Base-by-base conservation (phyloP, 495 filamentous ascomycete species). In the Mycothermus thermophilus region DNA sequence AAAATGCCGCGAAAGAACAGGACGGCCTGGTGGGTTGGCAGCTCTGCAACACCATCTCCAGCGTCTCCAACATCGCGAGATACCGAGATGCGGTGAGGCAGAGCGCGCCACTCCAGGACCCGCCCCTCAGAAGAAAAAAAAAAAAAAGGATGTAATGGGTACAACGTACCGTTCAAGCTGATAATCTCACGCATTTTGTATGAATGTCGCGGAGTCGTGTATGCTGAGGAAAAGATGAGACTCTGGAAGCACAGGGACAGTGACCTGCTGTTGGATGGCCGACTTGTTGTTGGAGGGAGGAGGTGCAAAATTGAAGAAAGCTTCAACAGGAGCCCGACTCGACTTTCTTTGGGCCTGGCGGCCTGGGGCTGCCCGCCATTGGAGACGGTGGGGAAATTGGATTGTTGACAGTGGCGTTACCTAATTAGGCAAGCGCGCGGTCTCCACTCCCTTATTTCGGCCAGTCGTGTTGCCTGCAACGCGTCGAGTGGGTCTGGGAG, bases 161-260 rank as follows among this genome's bases (percentile, higher is more conserved):
- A 29, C 36, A 63, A 67, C 84, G 52, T 78, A 95, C 88, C 88
- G 75, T 96, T 94, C 76, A 96, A 77, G 66, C 80, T 87, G 61
- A 96, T 94, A 59, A 96, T 86, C 75, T 96, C 88, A 80, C 88
- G 85, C 88, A 96, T 96, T 58, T 70, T 77, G 74, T 51, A 52
- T 57, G 41, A 44, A 40, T 39, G 26, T 32, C 9, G 10, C 28
- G 8, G 19, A 27, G 6, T 29, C 13, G 18, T 42, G 51, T 33
- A 51, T 44, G 25, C 15, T 27, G n/a, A n/a, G n/a, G n/a, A n/a
- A n/a, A n/a, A n/a, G n/a, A n/a, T n/a, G n/a, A n/a, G n/a, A n/a
- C n/a, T n/a, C n/a, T n/a, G n/a, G n/a, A n/a, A n/a, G n/a, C n/a
- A n/a, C n/a, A n/a, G n/a, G n/a, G n/a, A n/a, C n/a, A n/a, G n/a